Conservation (phyloP, 495 filamentous ascomycete species). For the Trichoderma reesei region DNA sequence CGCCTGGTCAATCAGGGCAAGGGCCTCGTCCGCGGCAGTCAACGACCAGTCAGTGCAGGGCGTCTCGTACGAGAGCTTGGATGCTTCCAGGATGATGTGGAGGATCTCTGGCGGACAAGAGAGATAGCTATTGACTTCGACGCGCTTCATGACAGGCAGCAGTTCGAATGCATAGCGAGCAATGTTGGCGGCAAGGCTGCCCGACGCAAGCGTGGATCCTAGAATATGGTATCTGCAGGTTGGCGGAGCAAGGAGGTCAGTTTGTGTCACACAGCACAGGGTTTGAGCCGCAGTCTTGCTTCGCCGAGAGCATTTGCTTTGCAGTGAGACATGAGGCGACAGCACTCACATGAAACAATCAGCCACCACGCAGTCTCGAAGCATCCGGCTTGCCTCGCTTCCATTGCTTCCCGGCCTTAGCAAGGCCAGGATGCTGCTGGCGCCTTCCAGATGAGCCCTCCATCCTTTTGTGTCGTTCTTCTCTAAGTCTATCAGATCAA, state of each 20-base stretch:
- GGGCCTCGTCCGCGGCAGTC: conserved; percentile 16
- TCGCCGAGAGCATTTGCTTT: conserved; percentile 9
- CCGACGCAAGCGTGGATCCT: conserved; percentile 22
- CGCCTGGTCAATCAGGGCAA: conserved; percentile 23
- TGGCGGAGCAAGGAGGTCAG: not conserved
- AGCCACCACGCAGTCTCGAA: conserved; percentile 32
- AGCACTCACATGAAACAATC: conserved; percentile 30
- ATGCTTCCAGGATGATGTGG: conserved; percentile 26
- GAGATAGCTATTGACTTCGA: conserved; percentile 38
- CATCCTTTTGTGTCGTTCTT: conserved; percentile 32
- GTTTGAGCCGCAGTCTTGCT: conserved; percentile 8
- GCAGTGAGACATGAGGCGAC: conserved; percentile 6
- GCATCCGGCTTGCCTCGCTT: conserved; percentile 21
- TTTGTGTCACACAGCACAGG: too few relatives aligned
- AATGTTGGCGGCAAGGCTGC: conserved; percentile 11
- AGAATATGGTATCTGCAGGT: conserved; percentile 25
- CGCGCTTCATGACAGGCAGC: conserved; percentile 25
- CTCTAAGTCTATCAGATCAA: conserved; percentile 48
- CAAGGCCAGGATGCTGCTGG: conserved; percentile 31
- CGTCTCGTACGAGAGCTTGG: conserved; percentile 18
- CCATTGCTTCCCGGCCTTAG: conserved; percentile 16
- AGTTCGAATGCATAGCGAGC: conserved; percentile 22
- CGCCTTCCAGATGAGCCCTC: conserved; percentile 45
- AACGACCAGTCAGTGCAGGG: conserved; percentile 6
- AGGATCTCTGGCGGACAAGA: conserved; percentile 35